Conservation (phyloP, 2,329 filamentous ascomycete species). For the Fusarium coffeatum region DNA sequence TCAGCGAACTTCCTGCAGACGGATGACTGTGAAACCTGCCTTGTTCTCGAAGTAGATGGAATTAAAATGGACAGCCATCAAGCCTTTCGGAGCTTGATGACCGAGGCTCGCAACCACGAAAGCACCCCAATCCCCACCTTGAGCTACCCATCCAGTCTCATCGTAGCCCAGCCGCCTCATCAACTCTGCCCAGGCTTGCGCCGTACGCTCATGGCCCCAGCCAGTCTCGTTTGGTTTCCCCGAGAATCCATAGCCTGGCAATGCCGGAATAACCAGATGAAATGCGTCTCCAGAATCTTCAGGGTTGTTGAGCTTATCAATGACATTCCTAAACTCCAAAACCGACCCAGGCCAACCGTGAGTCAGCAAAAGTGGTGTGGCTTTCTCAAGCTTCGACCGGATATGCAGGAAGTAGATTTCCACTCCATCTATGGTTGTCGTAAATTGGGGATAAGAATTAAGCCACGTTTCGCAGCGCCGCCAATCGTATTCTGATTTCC, state of each 20-base stretch:
- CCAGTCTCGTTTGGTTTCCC: constrained; percentile 15
- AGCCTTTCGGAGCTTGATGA: constrained; percentile 8
- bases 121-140: constrained; percentile 26
- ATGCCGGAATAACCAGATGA: constrained; percentile 13
- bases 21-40: neutral
- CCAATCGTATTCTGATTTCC: constrained; percentile 16
- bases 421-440: constrained; percentile 5
- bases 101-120: constrained; percentile 5
- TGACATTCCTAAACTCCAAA: constrained; percentile 9
- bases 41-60: constrained; percentile 21
- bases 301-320: constrained; percentile 6
- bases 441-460: constrained; percentile 15
- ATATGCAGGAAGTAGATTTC: constrained; percentile 19
- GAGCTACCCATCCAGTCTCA: constrained; percentile 7
- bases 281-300: constrained; percentile 3
- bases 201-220: constrained; percentile 6
- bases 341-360: constrained; percentile 25
- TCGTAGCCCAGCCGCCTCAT: constrained; percentile 6
- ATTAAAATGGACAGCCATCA: constrained; percentile 23
- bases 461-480: constrained; percentile 6
- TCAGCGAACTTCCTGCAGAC: neutral
- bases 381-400: constrained; percentile 3
- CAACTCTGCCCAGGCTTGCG: constrained; percentile 13
- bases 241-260: constrained; percentile 21
- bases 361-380: constrained; percentile 6